Evolutionary conservation across 768 basidiomycete genomes (phyloP).

Genomic region (Termitomyces sp.): DNA sequence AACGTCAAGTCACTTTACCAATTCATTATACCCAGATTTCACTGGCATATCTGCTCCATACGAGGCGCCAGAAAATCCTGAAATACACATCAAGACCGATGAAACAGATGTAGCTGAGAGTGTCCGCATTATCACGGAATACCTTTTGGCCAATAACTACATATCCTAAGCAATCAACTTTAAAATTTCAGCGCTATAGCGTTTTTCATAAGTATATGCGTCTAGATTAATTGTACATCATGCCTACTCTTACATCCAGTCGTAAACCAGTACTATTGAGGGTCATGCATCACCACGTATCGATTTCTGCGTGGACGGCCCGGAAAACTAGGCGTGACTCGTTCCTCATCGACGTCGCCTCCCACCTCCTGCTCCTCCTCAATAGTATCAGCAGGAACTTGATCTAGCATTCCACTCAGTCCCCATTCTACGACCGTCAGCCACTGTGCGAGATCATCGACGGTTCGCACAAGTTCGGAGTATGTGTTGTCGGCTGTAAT

Average conservation of each 20-base stretch:
- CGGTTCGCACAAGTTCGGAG: constrained; percentile 64
- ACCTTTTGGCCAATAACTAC: constrained; percentile 67
- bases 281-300: constrained; percentile 3
- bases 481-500: constrained; percentile 58
- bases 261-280: not conserved
- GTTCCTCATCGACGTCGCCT: constrained; percentile 10
- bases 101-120: constrained; percentile 74
- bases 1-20: not conserved
- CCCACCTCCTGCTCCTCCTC: constrained; percentile 59
- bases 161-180: constrained; percentile 27
- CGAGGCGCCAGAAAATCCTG: constrained; percentile 80
- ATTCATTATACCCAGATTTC: constrained; percentile 63
- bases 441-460: constrained; percentile 78
- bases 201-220: not conserved
- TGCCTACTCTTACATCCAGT: constrained; percentile 9
- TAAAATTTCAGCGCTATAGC: not conserved
- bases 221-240: constrained; percentile 9
- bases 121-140: constrained; percentile 74
- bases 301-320: not conserved
- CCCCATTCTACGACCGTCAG: constrained; percentile 71
- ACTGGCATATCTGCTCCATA: constrained; percentile 98
- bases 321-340: constrained; percentile 4
- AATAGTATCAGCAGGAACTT: constrained; percentile 46
- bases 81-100: constrained; percentile 90
- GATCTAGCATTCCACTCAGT: constrained; percentile 62